Base-by-base conservation (phyloP, 805 yeast species). In the Priceomyces castillae region DNA sequence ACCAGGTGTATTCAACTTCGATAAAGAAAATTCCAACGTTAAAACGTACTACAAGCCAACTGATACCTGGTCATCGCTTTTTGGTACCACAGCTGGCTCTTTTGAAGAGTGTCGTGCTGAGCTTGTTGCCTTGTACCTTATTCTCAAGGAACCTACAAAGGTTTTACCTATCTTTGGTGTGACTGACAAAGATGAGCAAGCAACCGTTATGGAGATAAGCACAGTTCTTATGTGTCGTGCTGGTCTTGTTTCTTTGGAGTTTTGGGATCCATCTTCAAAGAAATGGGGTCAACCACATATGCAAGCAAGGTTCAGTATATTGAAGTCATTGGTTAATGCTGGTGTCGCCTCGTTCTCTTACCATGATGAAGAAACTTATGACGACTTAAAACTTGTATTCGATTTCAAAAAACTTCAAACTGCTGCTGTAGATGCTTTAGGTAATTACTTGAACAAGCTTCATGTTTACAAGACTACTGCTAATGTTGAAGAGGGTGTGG, bases 211-310 rank as follows among this genome's bases (percentile, higher is more conserved):
- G 35, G 78, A 76, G 55, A 73, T 85, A 34, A 86, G 90, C 12
- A 86, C 82, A 52, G 67, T 88, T 50, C 81, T 79, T 50, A 89
- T 89, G 97, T 85, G 89, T 19, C 76, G 96, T 53, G 96, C 96
- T 4, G 97, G 96, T 46, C 69, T 89, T 39, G 57, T 85, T 28
- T 92, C 86, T 6, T 73, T 89, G 58, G 95, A 89, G 62, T 86
- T 76, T 61, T 89, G 95, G 89, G 95, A 89, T 62, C 96, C 96
- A 31, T 65, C 65, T 36, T 76, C 87, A 22, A 69, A 72, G 46
- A 88, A 87, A 65, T 89, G 96, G 96, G 96, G 96, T 23, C 97
- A 89, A 68, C 82, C 97, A 11, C 97, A 89, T 62, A 87, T 88
- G 89, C 95, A 88, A 68, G 96, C 96, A 3, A 75, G 97, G 63